Percentiles rank a stretch among this genome's conserved stretches.
Conservation (phyloP, 2,329 filamentous ascomycete species). For the Pyricularia pennisetigena region DNA sequence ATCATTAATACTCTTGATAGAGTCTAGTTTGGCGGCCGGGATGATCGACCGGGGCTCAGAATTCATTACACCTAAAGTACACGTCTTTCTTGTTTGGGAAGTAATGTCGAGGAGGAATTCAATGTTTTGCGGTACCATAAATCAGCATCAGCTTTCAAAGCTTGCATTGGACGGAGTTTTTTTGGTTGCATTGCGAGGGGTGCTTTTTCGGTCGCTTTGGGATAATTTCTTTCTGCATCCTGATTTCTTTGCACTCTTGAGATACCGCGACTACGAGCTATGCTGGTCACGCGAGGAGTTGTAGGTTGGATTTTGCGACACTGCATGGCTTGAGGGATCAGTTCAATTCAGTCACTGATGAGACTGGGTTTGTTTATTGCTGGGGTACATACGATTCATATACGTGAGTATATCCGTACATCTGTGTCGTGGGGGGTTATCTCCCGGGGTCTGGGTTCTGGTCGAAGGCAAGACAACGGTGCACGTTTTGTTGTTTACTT, state of each 20-base stretch:
- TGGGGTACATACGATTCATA: background rate
- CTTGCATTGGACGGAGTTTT: background rate
- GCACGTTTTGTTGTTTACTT: background rate
- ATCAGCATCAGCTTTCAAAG: background rate
- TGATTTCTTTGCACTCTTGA: background rate
- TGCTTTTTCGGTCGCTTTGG: background rate
- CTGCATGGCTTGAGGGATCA: background rate
- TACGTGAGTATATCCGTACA: background rate
- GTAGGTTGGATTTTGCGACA: background rate
- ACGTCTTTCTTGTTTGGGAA: background rate
- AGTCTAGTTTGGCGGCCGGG: background rate
- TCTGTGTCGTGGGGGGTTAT: background rate
- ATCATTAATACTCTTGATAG: background rate
- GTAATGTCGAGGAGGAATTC: background rate
- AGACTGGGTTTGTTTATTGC: background rate
- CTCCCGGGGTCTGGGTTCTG: background rate
- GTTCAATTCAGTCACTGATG: background rate
- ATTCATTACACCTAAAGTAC: background rate
- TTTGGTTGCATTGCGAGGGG: background rate
- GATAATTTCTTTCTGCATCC: background rate
- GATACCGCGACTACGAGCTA: background rate
- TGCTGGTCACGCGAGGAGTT: background rate
- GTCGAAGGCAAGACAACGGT: background rate
- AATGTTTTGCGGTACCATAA: background rate
- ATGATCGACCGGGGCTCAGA: background rate